Conservation (phyloP, 2,329 filamentous ascomycete genomes). For the Neurospora sp. region DNA sequence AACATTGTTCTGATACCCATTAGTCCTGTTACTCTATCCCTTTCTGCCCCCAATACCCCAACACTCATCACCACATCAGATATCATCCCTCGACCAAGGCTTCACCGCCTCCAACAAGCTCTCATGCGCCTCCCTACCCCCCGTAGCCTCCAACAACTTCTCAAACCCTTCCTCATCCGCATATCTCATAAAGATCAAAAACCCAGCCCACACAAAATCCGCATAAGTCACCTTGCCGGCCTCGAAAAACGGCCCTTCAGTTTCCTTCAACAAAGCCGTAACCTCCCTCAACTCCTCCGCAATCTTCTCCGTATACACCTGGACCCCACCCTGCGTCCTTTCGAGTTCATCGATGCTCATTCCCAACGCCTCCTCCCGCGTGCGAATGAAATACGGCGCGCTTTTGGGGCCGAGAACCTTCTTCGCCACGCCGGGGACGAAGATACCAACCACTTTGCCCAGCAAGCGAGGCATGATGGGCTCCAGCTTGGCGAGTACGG, state of each 20-base stretch:
- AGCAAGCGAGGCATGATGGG: slow-evolving; percentile 26
- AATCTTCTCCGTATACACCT: slow-evolving; percentile 38
- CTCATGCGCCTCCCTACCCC: slow-evolving; percentile 29
- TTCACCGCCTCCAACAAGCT: slow-evolving; percentile 30
- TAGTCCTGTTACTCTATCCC: not conserved
- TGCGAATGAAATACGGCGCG: slow-evolving; percentile 45
- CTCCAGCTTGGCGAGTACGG: slow-evolving; percentile 35
- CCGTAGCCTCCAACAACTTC: slow-evolving; percentile 26
- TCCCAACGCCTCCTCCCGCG: slow-evolving; percentile 38
- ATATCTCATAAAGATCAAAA: slow-evolving; percentile 26
- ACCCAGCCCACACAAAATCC: slow-evolving; percentile 39
- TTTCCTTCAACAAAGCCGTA: slow-evolving; percentile 43
- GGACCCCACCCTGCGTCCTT: slow-evolving; percentile 36
- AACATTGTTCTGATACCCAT: not conserved
- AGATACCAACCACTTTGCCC: slow-evolving; percentile 28
- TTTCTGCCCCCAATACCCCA: not conserved
- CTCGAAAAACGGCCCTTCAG: slow-evolving; percentile 47
- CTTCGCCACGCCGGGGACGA: slow-evolving; percentile 38
- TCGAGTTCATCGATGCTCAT: slow-evolving; percentile 41
- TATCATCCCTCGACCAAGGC: slow-evolving; percentile 30
- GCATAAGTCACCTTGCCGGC: slow-evolving; percentile 46
- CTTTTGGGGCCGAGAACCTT: slow-evolving; percentile 36
- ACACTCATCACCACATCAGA: not conserved
- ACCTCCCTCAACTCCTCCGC: slow-evolving; percentile 25
- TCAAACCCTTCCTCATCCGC: slow-evolving; percentile 27